Base-by-base conservation (phyloP, 495 filamentous ascomycete species). In the Collariella sp. region DNA sequence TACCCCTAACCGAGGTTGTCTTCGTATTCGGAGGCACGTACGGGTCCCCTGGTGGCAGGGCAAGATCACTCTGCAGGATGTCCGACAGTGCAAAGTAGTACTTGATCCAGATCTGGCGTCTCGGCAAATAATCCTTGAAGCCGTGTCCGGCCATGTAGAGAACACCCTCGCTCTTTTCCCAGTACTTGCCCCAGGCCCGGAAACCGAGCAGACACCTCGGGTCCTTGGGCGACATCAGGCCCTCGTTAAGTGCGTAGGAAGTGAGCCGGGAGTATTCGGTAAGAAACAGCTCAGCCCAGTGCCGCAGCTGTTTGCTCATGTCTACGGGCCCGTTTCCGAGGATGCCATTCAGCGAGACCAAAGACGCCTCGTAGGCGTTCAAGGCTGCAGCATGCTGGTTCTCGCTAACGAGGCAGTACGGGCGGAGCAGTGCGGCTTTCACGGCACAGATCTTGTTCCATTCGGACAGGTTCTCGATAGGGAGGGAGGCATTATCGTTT, bases 371-470 rank as follows among this genome's bases (percentile, higher is more conserved):
- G 56, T 85, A 88, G 4, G 81, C 79, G 35, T 75, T 72, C 24
- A 87, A 62, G 4, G 86, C 86, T 23, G 83, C 83, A 4, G 70
- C 60, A 22, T 73, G 65, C 34, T 71, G 71, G 2, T 74, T 70
- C n/a, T 73, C 75, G 35, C 73, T 76, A 39, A 79, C 78, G 59
- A 87, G 79, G n/a, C 83, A 82, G 56, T 79, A 73, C 46, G 88
- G 87, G 66, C 83, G 84, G 35, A 96, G 72, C 58, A 86, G 94
- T 33, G 79, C 78, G 35, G 81, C 82, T 65, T 91, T 93, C 9
- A 91, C 75, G 18, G 85, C 76, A 67, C 88, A 94, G 5, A 89
- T 83, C 48, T 82, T 81, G 6, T 86, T 86, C 88, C 88, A 95
- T 58, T 80, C 77, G 5, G 82, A 77, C 12, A 79, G 67, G 12